Evolutionary conservation across 2,329 filamentous ascomycete genomes (phyloP).

Genomic region (Exophiala sp.): DNA sequence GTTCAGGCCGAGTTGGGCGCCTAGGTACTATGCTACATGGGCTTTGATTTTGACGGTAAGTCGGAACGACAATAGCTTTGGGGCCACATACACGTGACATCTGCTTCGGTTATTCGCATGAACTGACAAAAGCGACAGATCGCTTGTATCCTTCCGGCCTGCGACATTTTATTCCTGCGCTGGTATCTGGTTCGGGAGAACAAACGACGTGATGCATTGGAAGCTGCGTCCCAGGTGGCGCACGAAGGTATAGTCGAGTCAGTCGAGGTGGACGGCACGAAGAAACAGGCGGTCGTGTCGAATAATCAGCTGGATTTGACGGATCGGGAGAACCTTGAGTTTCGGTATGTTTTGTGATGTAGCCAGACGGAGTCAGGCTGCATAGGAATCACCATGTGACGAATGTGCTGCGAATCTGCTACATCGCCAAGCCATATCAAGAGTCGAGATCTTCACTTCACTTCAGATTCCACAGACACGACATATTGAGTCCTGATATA

Average conservation of each 20-base stretch:
- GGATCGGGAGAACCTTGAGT: constrained; percentile 47
- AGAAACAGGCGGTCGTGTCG: constrained; percentile 33
- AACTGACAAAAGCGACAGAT: constrained; percentile 35
- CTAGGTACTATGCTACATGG: constrained; percentile 40
- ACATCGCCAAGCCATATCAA: too few relatives aligned
- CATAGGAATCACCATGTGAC: too few relatives aligned
- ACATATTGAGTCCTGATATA: too few relatives aligned
- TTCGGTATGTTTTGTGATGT: too few relatives aligned
- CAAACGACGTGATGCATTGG: constrained; percentile 42
- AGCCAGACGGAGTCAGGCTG: too few relatives aligned
- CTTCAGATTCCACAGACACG: too few relatives aligned
- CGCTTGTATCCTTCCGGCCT: constrained; percentile 38
- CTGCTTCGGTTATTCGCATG: constrained; percentile 25
- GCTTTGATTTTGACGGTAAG: constrained; percentile 31
- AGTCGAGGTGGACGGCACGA: constrained; percentile 38
- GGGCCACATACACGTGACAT: too few relatives aligned
- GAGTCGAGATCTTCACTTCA: too few relatives aligned
- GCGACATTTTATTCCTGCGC: constrained; percentile 41
- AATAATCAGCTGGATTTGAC: constrained; percentile 49
- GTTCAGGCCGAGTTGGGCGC: constrained; percentile 53
- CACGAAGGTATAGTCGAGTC: constrained; percentile 37
- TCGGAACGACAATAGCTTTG: constrained; percentile 23
- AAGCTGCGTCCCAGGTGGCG: constrained; percentile 16
- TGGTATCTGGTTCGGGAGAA: constrained; percentile 48
- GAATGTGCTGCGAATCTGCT: too few relatives aligned